A percentile compares a stretch with the other conserved stretches of the same genome.
Conservation (phyloP, 345 rosid species). For the Gossypium stocksii region DNA sequence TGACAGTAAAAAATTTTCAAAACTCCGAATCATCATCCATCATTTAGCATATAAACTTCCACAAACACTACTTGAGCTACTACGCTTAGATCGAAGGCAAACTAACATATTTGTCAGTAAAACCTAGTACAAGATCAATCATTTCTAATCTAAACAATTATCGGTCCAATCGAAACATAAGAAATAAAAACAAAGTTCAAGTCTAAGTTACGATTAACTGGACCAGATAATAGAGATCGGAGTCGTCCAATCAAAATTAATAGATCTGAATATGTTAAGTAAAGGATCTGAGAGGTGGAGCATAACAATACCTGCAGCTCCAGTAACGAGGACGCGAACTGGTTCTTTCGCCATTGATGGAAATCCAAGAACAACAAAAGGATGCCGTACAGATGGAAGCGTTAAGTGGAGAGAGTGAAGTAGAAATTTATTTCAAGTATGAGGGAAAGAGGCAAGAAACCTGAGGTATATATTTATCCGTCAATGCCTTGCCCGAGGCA, state of each 20-base stretch:
- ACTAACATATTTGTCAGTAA: not conserved
- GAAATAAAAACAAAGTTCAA: not conserved
- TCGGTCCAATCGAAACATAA: not conserved
- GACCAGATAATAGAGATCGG: constrained; percentile 8
- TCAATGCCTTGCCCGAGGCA: not conserved
- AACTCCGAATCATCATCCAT: not conserved
- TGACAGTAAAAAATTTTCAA: not conserved
- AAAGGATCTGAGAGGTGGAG: not conserved
- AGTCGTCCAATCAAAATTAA: not conserved
- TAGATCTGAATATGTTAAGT: constrained; percentile 14
- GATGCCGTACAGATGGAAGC: not conserved
- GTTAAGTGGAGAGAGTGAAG: not conserved
- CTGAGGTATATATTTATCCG: too few relatives aligned
- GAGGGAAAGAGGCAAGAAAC: too few relatives aligned
- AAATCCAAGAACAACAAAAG: constrained; percentile 11
- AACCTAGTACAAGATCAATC: not conserved
- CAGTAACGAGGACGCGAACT: constrained; percentile 95
- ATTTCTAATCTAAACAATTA: not conserved
- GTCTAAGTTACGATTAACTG: not conserved
- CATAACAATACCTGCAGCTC: constrained; percentile 78
- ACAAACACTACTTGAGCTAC: not conserved
- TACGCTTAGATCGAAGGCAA: not conserved
- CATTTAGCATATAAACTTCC: not conserved
- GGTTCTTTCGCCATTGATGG: constrained; percentile 83
- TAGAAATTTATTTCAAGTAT: too few relatives aligned